Evolutionary conservation across 2,329 filamentous ascomycete species (phyloP).

Genomic region (Diaporthe vaccinii): DNA sequence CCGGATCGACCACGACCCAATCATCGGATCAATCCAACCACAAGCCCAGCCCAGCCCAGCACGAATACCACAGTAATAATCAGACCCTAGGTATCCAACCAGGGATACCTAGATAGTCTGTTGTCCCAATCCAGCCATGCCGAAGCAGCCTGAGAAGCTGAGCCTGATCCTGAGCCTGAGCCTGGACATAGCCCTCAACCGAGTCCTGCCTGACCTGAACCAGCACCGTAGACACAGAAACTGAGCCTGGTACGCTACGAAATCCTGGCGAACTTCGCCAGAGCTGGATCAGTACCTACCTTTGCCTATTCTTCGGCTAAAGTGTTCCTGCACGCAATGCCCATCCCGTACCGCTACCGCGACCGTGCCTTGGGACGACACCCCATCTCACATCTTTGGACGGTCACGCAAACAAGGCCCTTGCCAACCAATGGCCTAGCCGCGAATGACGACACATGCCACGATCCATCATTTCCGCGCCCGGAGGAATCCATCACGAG

Average conservation of each 20-base stretch:
- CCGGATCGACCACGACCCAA: conserved; percentile 32
- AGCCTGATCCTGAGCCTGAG: neutral
- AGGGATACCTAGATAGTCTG: neutral
- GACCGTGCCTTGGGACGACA: conserved; percentile 29
- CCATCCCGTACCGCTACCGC: conserved; percentile 25
- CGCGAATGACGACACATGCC: conserved; percentile 33
- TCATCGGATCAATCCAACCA: conserved; percentile 25
- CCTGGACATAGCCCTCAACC: neutral
- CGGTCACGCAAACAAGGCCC: conserved; percentile 31
- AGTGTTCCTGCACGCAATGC: conserved; percentile 28
- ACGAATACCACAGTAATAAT: neutral
- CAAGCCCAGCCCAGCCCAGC: conserved; percentile 4
- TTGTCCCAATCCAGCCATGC: neutral
- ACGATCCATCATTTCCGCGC: conserved; percentile 33
- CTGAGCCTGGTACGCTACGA: conserved; percentile 5
- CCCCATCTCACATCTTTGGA: conserved; percentile 34
- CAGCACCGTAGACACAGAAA: conserved; percentile 1
- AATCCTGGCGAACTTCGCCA: conserved; percentile 4
- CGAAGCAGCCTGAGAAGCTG: neutral
- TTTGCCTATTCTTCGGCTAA: conserved; percentile 34
- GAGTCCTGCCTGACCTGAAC: neutral
- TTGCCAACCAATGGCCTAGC: conserved; percentile 20
- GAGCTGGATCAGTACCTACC: conserved; percentile 23
- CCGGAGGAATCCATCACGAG: conserved; percentile 33
- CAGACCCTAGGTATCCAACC: neutral